Base-by-base conservation (phyloP, 2,329 filamentous ascomycete genomes). In the Dothideomycetes sp. region DNA sequence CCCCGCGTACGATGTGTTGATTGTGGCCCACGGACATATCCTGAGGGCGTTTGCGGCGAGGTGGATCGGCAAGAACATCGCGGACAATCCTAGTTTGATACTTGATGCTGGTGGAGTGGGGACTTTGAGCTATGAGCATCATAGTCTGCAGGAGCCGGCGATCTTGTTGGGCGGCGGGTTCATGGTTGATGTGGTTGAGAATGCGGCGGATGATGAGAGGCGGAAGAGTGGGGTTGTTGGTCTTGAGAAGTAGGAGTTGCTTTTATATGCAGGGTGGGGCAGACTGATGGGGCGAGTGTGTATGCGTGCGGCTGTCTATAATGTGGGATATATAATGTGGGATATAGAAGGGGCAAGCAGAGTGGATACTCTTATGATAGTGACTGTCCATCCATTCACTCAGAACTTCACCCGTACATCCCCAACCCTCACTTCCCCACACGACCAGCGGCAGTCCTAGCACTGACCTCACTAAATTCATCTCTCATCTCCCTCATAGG, bases 11-110 rank as follows among this genome's bases (percentile, higher is more conserved):
- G 84, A 89, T 58, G 76, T 89, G 14, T 60, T 89, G 17, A 69
- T 94, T 36, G 85, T 95, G 4, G 88, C 85, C 16, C 88, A 95
- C 56, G 88, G 88, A 0, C 88, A 94, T 63, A 89, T 94, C 41
- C 65, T 95, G 38, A 72, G 88, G 12, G 84, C 85, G 0, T 86
- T 95, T 58, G 87, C 88, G 5, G 84, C 89, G 68, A 72, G 87
- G 22, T 95, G 88, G 88, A 73, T 79, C 0, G 76, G 77, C 0
- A 82, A 82, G 64, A 69, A 75, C 10, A 66, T 95, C 43, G 73
- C 76, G 40, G 79, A 86, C 36, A 86, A 82, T 5, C 82, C 85
- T 30, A 75, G 79, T 4, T 77, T 95, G 56, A 68, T 94, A 45
- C 65, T 95, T n/a, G 88, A 95, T 58, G 67, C 68, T 4, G 68